A percentile compares a stretch with the other conserved stretches of the same genome.
Evolutionary conservation across 129 eudicot species (phyloP).

Genomic region (Deinandra increscens): DNA sequence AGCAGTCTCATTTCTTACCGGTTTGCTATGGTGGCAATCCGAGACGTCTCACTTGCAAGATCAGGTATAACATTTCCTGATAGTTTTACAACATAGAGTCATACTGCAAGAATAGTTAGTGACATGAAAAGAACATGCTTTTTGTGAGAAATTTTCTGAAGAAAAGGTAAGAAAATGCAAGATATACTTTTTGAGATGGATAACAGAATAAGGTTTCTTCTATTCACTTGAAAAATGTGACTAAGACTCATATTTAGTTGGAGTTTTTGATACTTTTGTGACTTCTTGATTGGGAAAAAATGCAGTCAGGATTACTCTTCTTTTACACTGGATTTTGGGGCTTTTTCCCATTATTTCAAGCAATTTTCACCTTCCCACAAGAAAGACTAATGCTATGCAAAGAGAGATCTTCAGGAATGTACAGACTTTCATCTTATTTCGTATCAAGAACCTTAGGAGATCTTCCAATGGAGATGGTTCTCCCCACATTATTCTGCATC

Average conservation of each 20-base stretch:
- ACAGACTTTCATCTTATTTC: conserved; percentile 74
- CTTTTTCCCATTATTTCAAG: conserved; percentile 67
- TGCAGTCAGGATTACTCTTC: conserved; percentile 76
- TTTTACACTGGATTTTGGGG: conserved; percentile 76
- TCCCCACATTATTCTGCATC: conserved; percentile 56
- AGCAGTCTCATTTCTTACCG: conserved; percentile 42
- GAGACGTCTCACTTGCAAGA: conserved; percentile 57
- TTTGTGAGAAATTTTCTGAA: no score
- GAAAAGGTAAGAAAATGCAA: no score
- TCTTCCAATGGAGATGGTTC: conserved; percentile 77
- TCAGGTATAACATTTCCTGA: conserved; percentile 42
- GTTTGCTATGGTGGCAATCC: conserved; percentile 86
- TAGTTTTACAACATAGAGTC: no score
- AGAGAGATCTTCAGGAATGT: conserved; percentile 85
- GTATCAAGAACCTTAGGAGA: conserved; percentile 59
- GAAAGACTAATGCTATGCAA: conserved; percentile 66
- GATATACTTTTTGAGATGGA: no score
- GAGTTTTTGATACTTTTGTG: not conserved
- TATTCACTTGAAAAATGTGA: no score
- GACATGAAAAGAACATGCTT: no score
- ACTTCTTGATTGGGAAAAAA: not conserved
- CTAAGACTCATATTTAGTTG: no score
- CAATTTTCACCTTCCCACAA: conserved; percentile 79
- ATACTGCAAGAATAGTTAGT: no score
- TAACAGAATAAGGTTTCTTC: no score